phyloP scores from a whole-genome alignment of 2,329 filamentous ascomycete genomes.

The Pyrenophora teres region DNA sequence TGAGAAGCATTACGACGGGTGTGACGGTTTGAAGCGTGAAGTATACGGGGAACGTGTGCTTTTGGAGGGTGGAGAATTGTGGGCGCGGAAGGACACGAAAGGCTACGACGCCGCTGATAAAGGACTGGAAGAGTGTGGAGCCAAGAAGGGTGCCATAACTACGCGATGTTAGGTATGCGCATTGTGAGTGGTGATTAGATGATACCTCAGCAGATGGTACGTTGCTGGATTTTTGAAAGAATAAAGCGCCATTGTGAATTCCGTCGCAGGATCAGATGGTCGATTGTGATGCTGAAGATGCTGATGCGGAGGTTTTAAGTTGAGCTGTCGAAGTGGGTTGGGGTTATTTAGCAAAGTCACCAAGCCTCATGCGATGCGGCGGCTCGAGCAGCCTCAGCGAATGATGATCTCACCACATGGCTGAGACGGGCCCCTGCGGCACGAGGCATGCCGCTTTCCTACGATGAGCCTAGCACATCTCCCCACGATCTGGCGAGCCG shows the following conservation, averaged over 20 bases:
- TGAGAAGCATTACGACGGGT: slow-evolving; percentile 74
- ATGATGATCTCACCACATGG: slow-evolving; percentile 30
- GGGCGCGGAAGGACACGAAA: slow-evolving; percentile 77
- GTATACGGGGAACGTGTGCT: slow-evolving; percentile 80
- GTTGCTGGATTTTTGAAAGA: slow-evolving; percentile 67
- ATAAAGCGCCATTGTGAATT: slow-evolving; percentile 49
- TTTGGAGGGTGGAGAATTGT: slow-evolving; percentile 80
- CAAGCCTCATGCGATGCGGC: neutral
- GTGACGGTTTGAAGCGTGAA: slow-evolving; percentile 81
- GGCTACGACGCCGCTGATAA: slow-evolving; percentile 73
- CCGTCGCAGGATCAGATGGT: neutral
- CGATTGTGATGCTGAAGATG: too few species aligned
- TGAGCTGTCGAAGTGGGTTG: too few species aligned
- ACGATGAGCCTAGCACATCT: neutral
- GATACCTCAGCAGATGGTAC: slow-evolving; percentile 76
- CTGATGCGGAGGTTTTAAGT: too few species aligned
- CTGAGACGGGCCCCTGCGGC: slow-evolving; percentile 13
- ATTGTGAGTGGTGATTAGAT: slow-evolving; percentile 1
- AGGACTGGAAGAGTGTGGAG: slow-evolving; percentile 85
- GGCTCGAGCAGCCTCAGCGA: slow-evolving; percentile 14
- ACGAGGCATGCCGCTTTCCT: neutral
- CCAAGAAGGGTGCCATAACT: slow-evolving; percentile 90
- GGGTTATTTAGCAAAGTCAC: neutral
- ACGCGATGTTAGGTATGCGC: slow-evolving; percentile 1
- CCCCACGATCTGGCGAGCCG: slow-evolving; percentile 11